phyloP scores from a whole-genome alignment of 169 alveolate genomes.

The Besnoitia besnoiti region DNA sequence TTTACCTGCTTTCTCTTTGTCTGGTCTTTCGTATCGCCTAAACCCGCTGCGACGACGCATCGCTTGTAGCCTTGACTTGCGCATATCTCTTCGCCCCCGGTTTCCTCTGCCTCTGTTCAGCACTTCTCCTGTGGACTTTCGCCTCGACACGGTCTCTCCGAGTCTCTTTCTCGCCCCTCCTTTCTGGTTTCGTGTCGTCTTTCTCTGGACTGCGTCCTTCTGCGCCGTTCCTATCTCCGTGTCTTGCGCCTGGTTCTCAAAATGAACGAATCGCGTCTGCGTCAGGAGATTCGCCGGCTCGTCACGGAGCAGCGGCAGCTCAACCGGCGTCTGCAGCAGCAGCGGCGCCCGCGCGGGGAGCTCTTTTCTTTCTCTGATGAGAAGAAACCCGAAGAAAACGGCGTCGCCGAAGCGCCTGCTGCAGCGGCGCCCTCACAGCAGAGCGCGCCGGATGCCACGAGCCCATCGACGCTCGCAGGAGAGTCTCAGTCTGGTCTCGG shows the following conservation, averaged over 20 bases:
- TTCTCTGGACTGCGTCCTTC: background rate
- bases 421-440: no score
- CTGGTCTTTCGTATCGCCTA: no score
- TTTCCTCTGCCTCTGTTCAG: background rate
- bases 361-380: background rate
- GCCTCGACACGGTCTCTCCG: background rate
- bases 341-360: background rate
- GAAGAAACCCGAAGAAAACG: no score
- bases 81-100: no score
- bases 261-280: slow-evolving; percentile 21
- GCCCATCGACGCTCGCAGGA: no score
- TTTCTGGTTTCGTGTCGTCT: background rate
- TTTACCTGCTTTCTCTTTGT: no score
- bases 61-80: no score
- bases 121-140: background rate
- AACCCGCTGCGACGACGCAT: no score
- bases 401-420: no score
- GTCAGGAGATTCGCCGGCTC: slow-evolving; percentile 28
- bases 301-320: slow-evolving; percentile 29
- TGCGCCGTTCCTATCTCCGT: background rate
- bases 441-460: no score
- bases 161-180: background rate
- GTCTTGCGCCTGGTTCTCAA: background rate
- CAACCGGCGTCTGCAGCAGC: slow-evolving; percentile 42
- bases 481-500: no score